Evolutionary conservation across 2,329 filamentous ascomycete species (phyloP).

Genomic region (Verticillium klebahnii): DNA sequence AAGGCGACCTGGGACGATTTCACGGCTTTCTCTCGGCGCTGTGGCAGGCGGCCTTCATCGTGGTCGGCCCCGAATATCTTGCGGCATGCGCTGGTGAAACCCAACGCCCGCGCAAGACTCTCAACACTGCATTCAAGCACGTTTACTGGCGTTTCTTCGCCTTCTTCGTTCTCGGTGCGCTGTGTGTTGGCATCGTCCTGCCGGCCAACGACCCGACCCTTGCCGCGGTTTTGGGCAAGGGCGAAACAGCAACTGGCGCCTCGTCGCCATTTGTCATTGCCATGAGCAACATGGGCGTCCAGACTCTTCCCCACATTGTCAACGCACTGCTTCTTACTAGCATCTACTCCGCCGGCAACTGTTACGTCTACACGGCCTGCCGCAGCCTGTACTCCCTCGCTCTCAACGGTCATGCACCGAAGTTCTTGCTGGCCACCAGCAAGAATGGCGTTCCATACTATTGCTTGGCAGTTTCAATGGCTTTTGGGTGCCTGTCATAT

Average conservation of each 20-base stretch:
- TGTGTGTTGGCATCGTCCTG: slow-evolving; percentile 62
- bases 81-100: slow-evolving; percentile 66
- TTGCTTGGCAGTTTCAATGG: slow-evolving; percentile 48
- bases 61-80: slow-evolving; percentile 65
- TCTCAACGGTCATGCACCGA: slow-evolving; percentile 45
- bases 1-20: slow-evolving; percentile 60
- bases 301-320: slow-evolving; percentile 50
- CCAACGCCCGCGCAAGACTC: slow-evolving; percentile 55
- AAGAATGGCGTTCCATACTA: slow-evolving; percentile 57
- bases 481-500: slow-evolving; percentile 49
- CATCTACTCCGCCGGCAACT: slow-evolving; percentile 51
- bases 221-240: slow-evolving; percentile 19
- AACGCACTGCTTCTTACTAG: slow-evolving; percentile 54
- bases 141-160: slow-evolving; percentile 67
- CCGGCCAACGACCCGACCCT: slow-evolving; percentile 59
- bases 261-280: slow-evolving; percentile 61
- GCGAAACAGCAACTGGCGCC: slow-evolving; percentile 39
- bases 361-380: slow-evolving; percentile 52
- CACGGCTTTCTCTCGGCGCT: slow-evolving; percentile 66
- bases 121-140: slow-evolving; percentile 67
- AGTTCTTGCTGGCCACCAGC: slow-evolving; percentile 45
- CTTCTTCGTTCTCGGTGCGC: slow-evolving; percentile 67
- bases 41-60: slow-evolving; percentile 60
- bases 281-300: slow-evolving; percentile 49
- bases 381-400: slow-evolving; percentile 52